Evolutionary conservation across 805 yeast species (phyloP).

Genomic region (Yamadazyma scolyti): DNA sequence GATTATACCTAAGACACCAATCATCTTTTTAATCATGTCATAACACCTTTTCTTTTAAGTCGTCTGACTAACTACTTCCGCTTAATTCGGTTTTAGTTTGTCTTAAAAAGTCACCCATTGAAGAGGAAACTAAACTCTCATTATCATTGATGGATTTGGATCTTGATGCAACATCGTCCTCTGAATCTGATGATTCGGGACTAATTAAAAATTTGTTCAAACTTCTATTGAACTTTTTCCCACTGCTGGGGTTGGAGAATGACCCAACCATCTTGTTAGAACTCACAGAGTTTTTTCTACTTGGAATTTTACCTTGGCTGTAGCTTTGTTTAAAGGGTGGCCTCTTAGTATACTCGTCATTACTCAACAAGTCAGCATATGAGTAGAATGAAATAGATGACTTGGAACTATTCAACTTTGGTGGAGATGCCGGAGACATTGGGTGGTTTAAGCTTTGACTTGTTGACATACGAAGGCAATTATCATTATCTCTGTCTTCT

Average conservation of each 20-base stretch:
- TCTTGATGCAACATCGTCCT: constrained; percentile 14
- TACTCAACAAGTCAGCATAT: constrained; percentile 74
- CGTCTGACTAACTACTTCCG: too few species aligned
- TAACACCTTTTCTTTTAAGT: too few species aligned
- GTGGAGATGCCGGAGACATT: constrained; percentile 35
- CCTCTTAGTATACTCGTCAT: constrained; percentile 63
- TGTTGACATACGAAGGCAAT: constrained; percentile 2
- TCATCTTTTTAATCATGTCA: too few species aligned
- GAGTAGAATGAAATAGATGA: constrained; percentile 57
- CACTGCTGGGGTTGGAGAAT: constrained; percentile 1
- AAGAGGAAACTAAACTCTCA: constrained; percentile 34
- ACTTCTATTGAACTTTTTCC: constrained; percentile 9
- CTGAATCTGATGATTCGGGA: constrained; percentile 25
- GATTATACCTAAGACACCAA: too few species aligned
- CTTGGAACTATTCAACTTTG: constrained; percentile 32
- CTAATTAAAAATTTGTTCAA: constrained; percentile 19
- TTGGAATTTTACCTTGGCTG: constrained; percentile 31
- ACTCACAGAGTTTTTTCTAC: constrained; percentile 14
- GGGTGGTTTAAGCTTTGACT: constrained; percentile 7
- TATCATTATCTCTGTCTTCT: too few species aligned
- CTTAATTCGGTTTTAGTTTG: constrained; percentile 36
- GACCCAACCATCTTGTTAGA: constrained; percentile 8
- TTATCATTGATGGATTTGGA: constrained; percentile 18
- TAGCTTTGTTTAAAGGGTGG: constrained; percentile 47
- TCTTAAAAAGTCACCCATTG: constrained; percentile 39